Evolutionary conservation across 371 early-diverging fungal species (phyloP), one percentile per base, ranked within the genome.

Genomic region (Mortierella sp.): DNA sequence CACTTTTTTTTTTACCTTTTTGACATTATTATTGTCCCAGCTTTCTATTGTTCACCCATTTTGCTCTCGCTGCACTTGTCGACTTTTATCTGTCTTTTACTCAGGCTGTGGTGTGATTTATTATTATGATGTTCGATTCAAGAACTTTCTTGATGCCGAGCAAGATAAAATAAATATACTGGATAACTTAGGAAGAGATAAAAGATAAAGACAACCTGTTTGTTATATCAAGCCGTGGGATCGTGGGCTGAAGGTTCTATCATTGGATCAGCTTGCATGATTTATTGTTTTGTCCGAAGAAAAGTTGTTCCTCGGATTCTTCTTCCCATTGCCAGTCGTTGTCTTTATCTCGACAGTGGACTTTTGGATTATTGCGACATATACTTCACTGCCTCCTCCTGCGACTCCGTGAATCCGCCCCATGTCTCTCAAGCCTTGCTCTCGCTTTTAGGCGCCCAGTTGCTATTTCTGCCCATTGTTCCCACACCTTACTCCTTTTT

Each of bases 341-440:
- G 16, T 19, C 2, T 6, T 16, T 34, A 9, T 68, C 68, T 68
- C 55, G 55, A 55, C n/a, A 55, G 44, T 68, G 68, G 68, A 68
- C 68, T 68, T 68, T 68, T 68, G 68, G 68, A 68, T 34, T 68
- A 68, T 68, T 68, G 68, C 42, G 21, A 34, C 34, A 31, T 55
- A 6, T 55, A 19, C 21, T 60, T 58, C 60, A 63, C 63, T 63
- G 63, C 34, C 34, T 63, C 28, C 60, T 28, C 13, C 31, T 60
- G 11, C 31, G 16, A 14, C 34, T 63, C 19, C 6, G 16, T 19
- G 50, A 3, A 50, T 50, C 50, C 50, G 50, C 13, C 63, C 63
- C 16, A 0, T 19, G 34, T 34, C 63, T 63, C 34, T 14, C 63
- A 34, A 63, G 63, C 38, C 63, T 31, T 6, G 13, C 58, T 60